Conservation (phyloP, 1,284 basidiomycete species). For the Boletus subluridellus region DNA sequence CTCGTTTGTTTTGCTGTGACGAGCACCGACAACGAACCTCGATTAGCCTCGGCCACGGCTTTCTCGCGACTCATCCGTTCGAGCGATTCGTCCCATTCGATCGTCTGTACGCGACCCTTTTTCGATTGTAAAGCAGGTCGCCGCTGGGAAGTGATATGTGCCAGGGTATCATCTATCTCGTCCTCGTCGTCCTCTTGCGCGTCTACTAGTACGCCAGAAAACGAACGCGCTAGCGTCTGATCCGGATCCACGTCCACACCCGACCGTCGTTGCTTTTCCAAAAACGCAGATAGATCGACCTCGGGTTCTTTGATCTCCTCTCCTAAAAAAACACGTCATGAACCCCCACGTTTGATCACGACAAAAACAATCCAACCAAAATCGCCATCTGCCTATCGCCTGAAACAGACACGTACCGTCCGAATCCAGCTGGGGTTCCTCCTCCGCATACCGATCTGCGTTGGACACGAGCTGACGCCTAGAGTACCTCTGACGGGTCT, state of each 20-base stretch:
- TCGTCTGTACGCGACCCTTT: slow-evolving; percentile 61
- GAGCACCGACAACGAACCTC: slow-evolving; percentile 46
- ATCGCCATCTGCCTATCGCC: no score
- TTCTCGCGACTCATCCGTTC: slow-evolving; percentile 67
- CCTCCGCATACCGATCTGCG: slow-evolving; percentile 67
- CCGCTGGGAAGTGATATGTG: slow-evolving; percentile 43
- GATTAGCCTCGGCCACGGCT: slow-evolving; percentile 63
- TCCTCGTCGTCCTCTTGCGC: slow-evolving; percentile 46
- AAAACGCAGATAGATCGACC: slow-evolving; percentile 64
- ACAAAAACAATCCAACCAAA: background rate
- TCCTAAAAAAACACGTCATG: slow-evolving; percentile 37
- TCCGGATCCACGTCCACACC: slow-evolving; percentile 23
- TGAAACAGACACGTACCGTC: slow-evolving; percentile 44
- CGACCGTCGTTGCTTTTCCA: slow-evolving; percentile 56
- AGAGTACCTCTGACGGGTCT: slow-evolving; percentile 48
- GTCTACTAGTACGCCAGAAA: background rate
- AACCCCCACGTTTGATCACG: background rate
- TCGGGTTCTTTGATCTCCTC: slow-evolving; percentile 68
- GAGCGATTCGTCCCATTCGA: slow-evolving; percentile 64
- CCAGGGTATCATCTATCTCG: slow-evolving; percentile 60
- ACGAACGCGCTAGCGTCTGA: background rate
- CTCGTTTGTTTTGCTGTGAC: background rate
- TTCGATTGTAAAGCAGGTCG: slow-evolving; percentile 31
- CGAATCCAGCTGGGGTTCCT: slow-evolving; percentile 59
- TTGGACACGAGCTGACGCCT: slow-evolving; percentile 61